Evolutionary conservation across 2,329 filamentous ascomycete genomes (phyloP), one percentile per base, ranked within the genome.

Genomic region (Phaeomoniella chlamydospora): DNA sequence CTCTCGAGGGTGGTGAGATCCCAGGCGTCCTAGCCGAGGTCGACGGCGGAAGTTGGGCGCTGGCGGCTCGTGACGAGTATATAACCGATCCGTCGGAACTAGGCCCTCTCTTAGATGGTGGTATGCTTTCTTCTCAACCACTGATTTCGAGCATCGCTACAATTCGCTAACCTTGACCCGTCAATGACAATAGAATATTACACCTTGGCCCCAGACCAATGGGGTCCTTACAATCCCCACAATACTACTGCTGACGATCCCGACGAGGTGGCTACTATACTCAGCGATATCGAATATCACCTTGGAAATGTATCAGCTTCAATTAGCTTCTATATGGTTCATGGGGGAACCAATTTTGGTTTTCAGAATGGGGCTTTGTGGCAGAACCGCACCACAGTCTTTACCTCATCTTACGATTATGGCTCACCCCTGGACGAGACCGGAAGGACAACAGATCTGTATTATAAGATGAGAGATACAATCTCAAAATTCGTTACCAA

Each of bases 121-220:
- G 22, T 26, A 26, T 9, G 22, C 9, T 26, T 26, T 26, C 22
- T 9, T n/a, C 22, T 26, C 22, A 26, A n/a, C n/a, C n/a, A n/a
- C n/a, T n/a, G n/a, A n/a, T n/a, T n/a, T n/a, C n/a, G n/a, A n/a
- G n/a, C n/a, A n/a, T n/a, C n/a, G n/a, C n/a, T n/a, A n/a, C n/a
- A n/a, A n/a, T n/a, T n/a, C n/a, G n/a, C n/a, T n/a, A n/a, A n/a
- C n/a, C n/a, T n/a, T n/a, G n/a, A n/a, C n/a, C n/a, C n/a, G n/a
- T n/a, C n/a, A n/a, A n/a, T n/a, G n/a, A n/a, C n/a, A n/a, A 65
- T 65, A 3, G 66, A 69, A 42, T 69, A 68, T 42, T 68, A 68
- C 40, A 59, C 58, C 1, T 55, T 53, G 2, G 58, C 53, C 38
- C 56, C 59, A 2, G 64, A 67, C 45, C 51, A 55, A 19, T 68